Evolutionary conservation across 1,139 yeast species (phyloP).

Genomic region (Yamadazyma pseudoaaseri): DNA sequence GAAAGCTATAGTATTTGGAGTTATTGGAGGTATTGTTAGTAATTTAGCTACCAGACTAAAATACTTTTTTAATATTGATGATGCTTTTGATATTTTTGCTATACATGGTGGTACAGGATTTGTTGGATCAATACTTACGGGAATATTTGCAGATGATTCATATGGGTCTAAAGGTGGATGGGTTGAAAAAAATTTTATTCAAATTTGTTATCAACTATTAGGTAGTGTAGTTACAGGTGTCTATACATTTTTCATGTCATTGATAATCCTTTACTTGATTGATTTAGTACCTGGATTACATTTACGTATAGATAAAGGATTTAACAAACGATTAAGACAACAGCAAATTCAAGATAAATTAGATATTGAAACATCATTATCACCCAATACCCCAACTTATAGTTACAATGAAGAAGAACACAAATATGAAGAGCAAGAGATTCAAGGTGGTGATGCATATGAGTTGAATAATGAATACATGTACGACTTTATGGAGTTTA

Average conservation of each 20-base stretch:
- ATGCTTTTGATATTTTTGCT: slow-evolving; percentile 47
- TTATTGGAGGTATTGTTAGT: slow-evolving; percentile 35
- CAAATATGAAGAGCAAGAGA: slow-evolving; percentile 33
- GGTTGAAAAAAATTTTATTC: slow-evolving; percentile 47
- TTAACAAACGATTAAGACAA: slow-evolving; percentile 33
- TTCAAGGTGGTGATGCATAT: slow-evolving; percentile 49
- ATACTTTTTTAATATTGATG: slow-evolving; percentile 40
- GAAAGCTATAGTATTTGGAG: slow-evolving; percentile 43
- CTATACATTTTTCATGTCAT: slow-evolving; percentile 37
- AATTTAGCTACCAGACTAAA: slow-evolving; percentile 43
- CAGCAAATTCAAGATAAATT: slow-evolving; percentile 9
- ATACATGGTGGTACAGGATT: slow-evolving; percentile 47
- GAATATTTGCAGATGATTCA: slow-evolving; percentile 36
- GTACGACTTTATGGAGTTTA: slow-evolving; percentile 48
- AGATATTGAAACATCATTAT: slow-evolving; percentile 21
- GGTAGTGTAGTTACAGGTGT: slow-evolving; percentile 42
- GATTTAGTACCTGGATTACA: slow-evolving; percentile 48
- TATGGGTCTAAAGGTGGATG: slow-evolving; percentile 47
- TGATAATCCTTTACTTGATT: slow-evolving; percentile 39
- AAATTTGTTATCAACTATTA: slow-evolving; percentile 47
- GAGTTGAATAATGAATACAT: slow-evolving; percentile 55
- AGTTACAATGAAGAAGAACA: slow-evolving; percentile 10
- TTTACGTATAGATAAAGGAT: slow-evolving; percentile 44
- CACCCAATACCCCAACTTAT: slow-evolving; percentile 12
- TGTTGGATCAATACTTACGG: slow-evolving; percentile 42